Conservation (phyloP, 208 protist species). For the Acanthamoeba sp. region DNA sequence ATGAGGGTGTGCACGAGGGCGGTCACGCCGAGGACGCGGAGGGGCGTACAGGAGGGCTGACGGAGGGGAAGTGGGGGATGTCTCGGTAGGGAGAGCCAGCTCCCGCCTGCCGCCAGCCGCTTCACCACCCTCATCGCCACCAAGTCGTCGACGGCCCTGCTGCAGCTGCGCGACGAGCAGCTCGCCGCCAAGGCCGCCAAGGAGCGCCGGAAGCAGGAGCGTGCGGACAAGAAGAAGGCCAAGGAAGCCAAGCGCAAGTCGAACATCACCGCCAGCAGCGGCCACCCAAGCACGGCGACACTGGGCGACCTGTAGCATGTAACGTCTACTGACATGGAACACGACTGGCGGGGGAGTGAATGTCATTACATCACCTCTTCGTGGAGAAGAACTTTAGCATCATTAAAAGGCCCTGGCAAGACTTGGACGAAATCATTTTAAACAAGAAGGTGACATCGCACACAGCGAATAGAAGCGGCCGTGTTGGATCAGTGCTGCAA, state of each 20-base stretch:
- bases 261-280: no score
- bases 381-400: no score
- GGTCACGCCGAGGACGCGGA: constrained; percentile 36
- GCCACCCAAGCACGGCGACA: no score
- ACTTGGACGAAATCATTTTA: no score
- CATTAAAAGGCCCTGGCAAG: no score
- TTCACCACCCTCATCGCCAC: constrained; percentile 10
- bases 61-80: constrained; percentile 47
- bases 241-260: not conserved
- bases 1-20: constrained; percentile 39
- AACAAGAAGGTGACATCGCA: no score
- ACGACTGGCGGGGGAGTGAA: no score
- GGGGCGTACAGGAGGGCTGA: constrained; percentile 27
- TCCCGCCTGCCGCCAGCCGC: not conserved
- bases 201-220: not conserved
- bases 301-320: no score
- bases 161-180: not conserved
- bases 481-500: no score
- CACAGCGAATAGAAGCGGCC: no score
- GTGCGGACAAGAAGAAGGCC: not conserved
- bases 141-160: constrained; percentile 16
- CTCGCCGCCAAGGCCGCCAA: not conserved
- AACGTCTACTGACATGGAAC: no score
- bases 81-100: constrained; percentile 26
- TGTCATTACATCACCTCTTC: no score